Base-by-base conservation (phyloP, 2,329 filamentous ascomycete genomes). In the Colletotrichum plurivorum region DNA sequence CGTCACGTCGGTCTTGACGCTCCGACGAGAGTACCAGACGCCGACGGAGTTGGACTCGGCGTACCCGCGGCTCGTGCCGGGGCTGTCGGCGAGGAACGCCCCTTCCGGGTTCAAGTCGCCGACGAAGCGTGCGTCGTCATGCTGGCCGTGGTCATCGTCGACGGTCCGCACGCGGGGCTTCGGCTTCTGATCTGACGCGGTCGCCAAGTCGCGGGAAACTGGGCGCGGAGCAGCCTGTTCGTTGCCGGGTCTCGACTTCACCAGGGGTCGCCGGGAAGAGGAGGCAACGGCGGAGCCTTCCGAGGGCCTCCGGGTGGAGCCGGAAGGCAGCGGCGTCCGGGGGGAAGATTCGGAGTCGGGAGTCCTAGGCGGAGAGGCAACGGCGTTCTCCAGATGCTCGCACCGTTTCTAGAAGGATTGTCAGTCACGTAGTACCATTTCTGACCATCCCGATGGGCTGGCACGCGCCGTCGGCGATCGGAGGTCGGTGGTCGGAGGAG, bases 71-170 rank as follows among this genome's bases (percentile, higher is more conserved):
- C 41, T 55, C 13, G 71, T 62, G 9, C 49, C 67, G 4, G 67
- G 67, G 10, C 67, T 67, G 25, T 73, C 71, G 46, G 71, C 72
- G 20, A 75, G 71, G 57, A 75, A 75, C 5, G 73, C 69, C 3
- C 72, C 73, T 43, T 75, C 73, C 5, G 73, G 73, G 60, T 72
- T 73, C 15, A 75, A 53, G 51, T 74, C 70, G 15, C 72, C 73
- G 22, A 75, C 73, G 43, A 75, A 75, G 5, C 67, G 51, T 13
- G 64, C 67, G 18, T 69, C 67, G 3, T 69, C 57, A 10, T 67
- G 49, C 64, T 70, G 46, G 66, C 56, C 41, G 51, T 64, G 43
- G 62, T 67, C 69, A 13, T 73, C 60, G 45, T 59, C 57, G 10
- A 27, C 27, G 8, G 55, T 6, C 5, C 20, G 46, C 31, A 41